phyloP scores from a whole-genome alignment of 2,329 filamentous ascomycete species.

The Bipolaris zeicola region DNA sequence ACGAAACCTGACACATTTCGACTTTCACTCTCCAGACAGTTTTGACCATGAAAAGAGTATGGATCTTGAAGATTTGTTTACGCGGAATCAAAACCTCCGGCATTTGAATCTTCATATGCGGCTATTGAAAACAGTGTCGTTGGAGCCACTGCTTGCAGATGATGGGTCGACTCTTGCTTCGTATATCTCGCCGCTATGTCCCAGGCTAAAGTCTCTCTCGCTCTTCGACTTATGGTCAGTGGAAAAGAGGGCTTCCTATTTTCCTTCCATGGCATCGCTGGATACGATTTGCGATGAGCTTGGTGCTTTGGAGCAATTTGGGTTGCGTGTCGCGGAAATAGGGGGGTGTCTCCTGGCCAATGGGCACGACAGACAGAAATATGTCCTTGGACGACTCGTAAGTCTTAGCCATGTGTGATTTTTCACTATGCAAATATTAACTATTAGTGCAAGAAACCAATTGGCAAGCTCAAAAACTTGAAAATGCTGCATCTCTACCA shows the following conservation, averaged over 20 bases:
- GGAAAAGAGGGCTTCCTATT: too few relatives aligned
- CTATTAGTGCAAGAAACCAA: neutral
- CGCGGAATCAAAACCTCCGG: neutral
- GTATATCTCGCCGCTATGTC: neutral
- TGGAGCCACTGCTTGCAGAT: neutral
- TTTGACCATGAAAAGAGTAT: neutral
- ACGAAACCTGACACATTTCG: neutral
- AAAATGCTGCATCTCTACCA: conserved; percentile 11
- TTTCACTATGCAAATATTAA: neutral
- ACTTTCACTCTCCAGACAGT: neutral
- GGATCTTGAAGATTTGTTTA: neutral
- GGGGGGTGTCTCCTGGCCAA: neutral
- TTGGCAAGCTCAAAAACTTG: conserved; percentile 8
- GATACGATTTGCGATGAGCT: neutral
- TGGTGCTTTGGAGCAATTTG: neutral
- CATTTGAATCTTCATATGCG: neutral
- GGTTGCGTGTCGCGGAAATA: neutral
- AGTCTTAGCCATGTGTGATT: neutral
- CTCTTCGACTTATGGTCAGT: neutral
- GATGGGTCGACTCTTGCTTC: neutral
- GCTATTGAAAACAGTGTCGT: neutral
- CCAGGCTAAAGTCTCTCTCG: neutral
- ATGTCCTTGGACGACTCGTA: neutral
- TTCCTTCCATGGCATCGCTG: neutral
- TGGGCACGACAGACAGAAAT: neutral